Evolutionary conservation across 306 rosid species (phyloP).

Genomic region (Gillenia trifoliata): DNA sequence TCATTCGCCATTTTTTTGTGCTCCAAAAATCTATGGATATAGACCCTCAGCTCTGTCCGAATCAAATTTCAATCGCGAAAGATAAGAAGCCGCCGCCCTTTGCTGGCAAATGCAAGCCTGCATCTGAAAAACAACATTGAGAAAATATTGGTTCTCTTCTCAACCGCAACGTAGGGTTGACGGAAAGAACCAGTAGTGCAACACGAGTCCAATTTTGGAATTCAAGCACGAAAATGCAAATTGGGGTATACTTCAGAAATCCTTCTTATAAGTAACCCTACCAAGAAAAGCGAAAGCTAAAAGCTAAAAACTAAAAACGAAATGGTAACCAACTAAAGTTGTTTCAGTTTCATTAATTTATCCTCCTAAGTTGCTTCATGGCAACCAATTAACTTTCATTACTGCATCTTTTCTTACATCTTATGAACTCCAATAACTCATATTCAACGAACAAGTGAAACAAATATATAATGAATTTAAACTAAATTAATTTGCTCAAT

Average conservation of each 20-base stretch:
- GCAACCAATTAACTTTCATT: neutral
- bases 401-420: no score
- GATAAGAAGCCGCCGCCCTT: constrained; percentile 2
- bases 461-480: neutral
- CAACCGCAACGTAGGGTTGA: no score
- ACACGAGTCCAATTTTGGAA: no score
- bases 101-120: neutral
- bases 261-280: neutral
- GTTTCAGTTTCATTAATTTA: neutral
- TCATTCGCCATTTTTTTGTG: constrained; percentile 36
- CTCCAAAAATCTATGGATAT: neutral
- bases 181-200: no score
- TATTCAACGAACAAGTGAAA: neutral
- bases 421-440: constrained; percentile 1
- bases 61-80: constrained; percentile 13
- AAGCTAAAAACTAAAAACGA: no score
- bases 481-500: neutral
- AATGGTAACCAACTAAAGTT: neutral
- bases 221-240: no score
- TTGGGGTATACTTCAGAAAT: no score
- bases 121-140: neutral
- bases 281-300: neutral
- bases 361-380: neutral
- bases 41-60: constrained; percentile 7
- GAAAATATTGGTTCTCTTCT: neutral